Conservation (phyloP, 768 basidiomycete species). For the Kwoniella dendrophila region DNA sequence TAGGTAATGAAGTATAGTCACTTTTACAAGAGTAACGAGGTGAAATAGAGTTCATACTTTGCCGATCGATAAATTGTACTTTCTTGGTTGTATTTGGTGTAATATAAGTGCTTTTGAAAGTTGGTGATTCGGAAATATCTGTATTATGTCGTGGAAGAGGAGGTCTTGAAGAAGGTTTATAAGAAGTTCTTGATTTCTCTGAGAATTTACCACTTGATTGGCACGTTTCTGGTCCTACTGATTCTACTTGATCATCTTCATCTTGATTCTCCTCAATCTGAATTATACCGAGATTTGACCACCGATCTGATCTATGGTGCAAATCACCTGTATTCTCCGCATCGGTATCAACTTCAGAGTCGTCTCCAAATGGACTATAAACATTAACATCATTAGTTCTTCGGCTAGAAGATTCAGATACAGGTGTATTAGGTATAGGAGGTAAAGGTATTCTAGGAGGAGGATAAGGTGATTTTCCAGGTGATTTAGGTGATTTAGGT, state of each 20-base stretch:
- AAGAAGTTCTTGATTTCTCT: not conserved
- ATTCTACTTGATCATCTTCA: not conserved
- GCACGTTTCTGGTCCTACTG: not conserved
- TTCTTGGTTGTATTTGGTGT: not conserved
- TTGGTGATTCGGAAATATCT: not conserved
- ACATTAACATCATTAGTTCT: no score
- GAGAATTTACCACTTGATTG: not conserved
- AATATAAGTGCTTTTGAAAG: no score
- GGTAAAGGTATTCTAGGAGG: constrained; percentile 7
- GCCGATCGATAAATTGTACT: constrained; percentile 13
- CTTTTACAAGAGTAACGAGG: constrained; percentile 8
- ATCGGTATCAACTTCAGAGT: not conserved
- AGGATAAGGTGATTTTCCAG: constrained; percentile 1
- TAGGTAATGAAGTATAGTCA: not conserved
- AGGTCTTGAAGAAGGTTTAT: constrained; percentile 12
- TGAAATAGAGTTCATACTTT: constrained; percentile 5
- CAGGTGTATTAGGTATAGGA: constrained; percentile 2
- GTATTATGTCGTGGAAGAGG: not conserved
- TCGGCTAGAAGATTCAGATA: no score
- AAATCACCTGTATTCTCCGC: not conserved
- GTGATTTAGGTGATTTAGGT: not conserved
- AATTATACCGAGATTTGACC: no score
- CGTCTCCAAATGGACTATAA: no score
- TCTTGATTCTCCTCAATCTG: no score
- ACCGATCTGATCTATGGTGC: constrained; percentile 4